A percentile compares a stretch with the other conserved stretches of the same genome.
Evolutionary conservation across 495 filamentous ascomycete genomes (phyloP).

Genomic region (Trichoderma gamsii): DNA sequence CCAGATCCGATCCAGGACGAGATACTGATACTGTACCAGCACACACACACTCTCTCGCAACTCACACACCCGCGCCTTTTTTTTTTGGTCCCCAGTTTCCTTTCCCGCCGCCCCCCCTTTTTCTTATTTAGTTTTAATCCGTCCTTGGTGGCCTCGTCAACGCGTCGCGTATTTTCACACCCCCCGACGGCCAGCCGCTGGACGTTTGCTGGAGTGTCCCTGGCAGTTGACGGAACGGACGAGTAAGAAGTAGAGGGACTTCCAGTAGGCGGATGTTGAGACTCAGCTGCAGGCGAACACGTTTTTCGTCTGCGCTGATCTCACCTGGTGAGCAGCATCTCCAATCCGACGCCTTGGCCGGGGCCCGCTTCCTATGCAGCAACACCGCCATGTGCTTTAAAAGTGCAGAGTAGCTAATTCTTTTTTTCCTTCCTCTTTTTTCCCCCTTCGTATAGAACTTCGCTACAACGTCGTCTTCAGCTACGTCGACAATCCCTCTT

Average conservation of each 20-base stretch:
- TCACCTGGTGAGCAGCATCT: slow-evolving; percentile 39
- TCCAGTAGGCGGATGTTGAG: slow-evolving; percentile 29
- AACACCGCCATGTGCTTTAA: slow-evolving; percentile 13
- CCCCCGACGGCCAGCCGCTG: slow-evolving; percentile 13
- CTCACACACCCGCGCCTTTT: slow-evolving; percentile 19
- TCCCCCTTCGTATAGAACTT: slow-evolving; percentile 20
- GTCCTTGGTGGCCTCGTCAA: slow-evolving; percentile 7
- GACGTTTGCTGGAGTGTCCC: not conserved
- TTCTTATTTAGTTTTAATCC: slow-evolving; percentile 14
- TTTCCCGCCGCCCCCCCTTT: slow-evolving; percentile 21
- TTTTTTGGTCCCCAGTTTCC: slow-evolving; percentile 22
- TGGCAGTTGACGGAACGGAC: slow-evolving; percentile 15
- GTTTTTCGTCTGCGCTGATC: slow-evolving; percentile 51
- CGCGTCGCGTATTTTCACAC: slow-evolving; percentile 15
- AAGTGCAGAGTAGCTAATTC: slow-evolving; percentile 4
- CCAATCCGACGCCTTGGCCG: slow-evolving; percentile 6
- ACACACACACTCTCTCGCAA: not conserved
- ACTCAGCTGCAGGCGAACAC: slow-evolving; percentile 48
- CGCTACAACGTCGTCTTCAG: slow-evolving; percentile 47
- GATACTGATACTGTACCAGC: slow-evolving; percentile 1
- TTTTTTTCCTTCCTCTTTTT: slow-evolving; percentile 18
- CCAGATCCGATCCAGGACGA: not conserved
- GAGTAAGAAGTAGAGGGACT: slow-evolving; percentile 23
- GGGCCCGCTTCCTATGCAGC: slow-evolving; percentile 13
- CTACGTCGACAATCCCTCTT: slow-evolving; percentile 33